Percentiles rank a stretch among this genome's conserved stretches.
phyloP scores from a whole-genome alignment of 805 yeast genomes.

The Suhomyces faveliae region DNA sequence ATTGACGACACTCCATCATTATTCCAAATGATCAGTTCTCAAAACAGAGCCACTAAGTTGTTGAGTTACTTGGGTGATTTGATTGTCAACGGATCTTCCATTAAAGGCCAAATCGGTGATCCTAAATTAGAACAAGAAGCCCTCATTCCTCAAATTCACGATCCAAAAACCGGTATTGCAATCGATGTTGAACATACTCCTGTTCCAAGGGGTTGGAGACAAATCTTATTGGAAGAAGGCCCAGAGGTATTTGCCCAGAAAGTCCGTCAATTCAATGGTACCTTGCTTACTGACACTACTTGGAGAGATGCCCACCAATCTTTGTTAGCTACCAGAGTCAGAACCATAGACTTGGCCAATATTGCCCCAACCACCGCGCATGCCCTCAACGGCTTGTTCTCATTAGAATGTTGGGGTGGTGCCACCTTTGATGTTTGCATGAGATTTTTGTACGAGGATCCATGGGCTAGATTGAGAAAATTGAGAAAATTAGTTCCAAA shows the following conservation, averaged over 20 bases:
- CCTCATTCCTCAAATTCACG: slow-evolving; percentile 68
- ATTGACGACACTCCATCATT: slow-evolving; percentile 96
- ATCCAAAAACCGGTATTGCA: slow-evolving; percentile 54
- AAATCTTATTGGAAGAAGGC: slow-evolving; percentile 77
- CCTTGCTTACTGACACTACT: slow-evolving; percentile 95
- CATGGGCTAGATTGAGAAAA: slow-evolving; percentile 93
- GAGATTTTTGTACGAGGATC: slow-evolving; percentile 98
- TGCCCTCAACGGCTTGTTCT: slow-evolving; percentile 86
- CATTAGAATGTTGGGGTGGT: slow-evolving; percentile 99
- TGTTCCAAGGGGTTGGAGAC: slow-evolving; percentile 84
- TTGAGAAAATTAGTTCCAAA: slow-evolving; percentile 91
- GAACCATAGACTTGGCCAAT: slow-evolving; percentile 87
- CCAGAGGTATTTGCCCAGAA: slow-evolving; percentile 88
- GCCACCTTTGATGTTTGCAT: slow-evolving; percentile 98
- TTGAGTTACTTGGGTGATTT: slow-evolving; percentile 89
- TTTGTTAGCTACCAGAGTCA: slow-evolving; percentile 91
- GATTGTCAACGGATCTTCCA: slow-evolving; percentile 93
- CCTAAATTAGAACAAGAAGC: slow-evolving; percentile 83
- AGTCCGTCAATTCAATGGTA: slow-evolving; percentile 81
- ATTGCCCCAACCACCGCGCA: slow-evolving; percentile 94
- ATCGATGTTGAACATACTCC: slow-evolving; percentile 59
- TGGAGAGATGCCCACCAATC: slow-evolving; percentile 99
- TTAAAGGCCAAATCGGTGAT: slow-evolving; percentile 90
- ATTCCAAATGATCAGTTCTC: slow-evolving; percentile 91
- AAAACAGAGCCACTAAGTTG: slow-evolving; percentile 94